Conservation (phyloP, 1,139 yeast genomes). For the Lodderomyces metapsilosis region DNA sequence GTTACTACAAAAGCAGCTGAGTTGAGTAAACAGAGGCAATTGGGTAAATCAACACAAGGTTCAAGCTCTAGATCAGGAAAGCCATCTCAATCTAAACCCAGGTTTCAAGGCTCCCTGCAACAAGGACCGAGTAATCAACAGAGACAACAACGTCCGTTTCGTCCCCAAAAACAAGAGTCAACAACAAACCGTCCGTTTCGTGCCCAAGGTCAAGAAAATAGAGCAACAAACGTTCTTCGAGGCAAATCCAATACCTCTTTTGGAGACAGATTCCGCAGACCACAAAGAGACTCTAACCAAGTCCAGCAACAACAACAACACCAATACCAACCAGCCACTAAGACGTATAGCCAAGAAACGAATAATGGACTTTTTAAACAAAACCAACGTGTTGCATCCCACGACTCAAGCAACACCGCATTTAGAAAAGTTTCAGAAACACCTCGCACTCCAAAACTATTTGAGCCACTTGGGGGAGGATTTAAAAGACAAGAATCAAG, state of each 20-base stretch:
- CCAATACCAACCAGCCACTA: too few species aligned
- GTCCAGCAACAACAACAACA: not conserved
- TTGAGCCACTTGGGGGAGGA: constrained; percentile 6
- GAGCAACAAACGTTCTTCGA: constrained; percentile 5
- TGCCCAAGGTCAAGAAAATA: constrained; percentile 3
- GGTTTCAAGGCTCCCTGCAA: not conserved
- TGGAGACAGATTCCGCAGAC: not conserved
- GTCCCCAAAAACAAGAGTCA: constrained; percentile 3
- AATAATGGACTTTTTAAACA: not conserved
- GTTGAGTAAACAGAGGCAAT: constrained; percentile 3
- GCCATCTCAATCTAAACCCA: not conserved
- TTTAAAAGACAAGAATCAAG: constrained; percentile 4
- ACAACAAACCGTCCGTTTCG: constrained; percentile 1
- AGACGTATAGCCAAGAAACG: constrained; percentile 1
- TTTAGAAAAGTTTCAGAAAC: constrained; percentile 3
- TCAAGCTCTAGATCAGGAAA: not conserved
- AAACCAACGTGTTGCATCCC: not conserved
- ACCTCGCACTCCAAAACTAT: constrained; percentile 4
- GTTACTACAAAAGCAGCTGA: constrained; percentile 19
- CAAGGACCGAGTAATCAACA: constrained; percentile 1
- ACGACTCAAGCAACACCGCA: constrained; percentile 1
- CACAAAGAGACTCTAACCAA: not conserved
- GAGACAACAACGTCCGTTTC: constrained; percentile 3
- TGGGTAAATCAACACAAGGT: not conserved
- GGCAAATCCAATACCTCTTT: not conserved